Conservation (phyloP, 176 grass and related monocot genomes). For the Triticum urartu region DNA sequence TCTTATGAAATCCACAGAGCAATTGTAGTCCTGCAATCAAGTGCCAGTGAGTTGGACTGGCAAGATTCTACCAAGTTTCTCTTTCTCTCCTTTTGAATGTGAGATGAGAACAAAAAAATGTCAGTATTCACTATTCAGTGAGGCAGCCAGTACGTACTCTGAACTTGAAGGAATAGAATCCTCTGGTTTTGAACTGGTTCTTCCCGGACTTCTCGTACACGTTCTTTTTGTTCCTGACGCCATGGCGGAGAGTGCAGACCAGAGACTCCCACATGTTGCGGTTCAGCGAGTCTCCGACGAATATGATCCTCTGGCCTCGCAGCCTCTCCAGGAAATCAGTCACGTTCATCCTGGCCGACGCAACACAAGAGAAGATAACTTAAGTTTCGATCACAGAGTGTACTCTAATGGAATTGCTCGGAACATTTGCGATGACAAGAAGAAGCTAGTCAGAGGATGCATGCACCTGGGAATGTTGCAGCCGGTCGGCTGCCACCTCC, state of each 20-base stretch:
- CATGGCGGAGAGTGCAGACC: slow-evolving; percentile 76
- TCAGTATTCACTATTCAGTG: not conserved
- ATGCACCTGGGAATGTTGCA: slow-evolving; percentile 70
- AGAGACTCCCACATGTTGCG: slow-evolving; percentile 99
- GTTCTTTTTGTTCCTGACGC: slow-evolving; percentile 59
- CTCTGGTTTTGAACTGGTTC: slow-evolving; percentile 78
- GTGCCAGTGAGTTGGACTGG: not conserved
- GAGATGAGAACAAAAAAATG: not conserved
- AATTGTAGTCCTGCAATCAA: slow-evolving; percentile 73
- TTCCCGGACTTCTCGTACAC: slow-evolving; percentile 71
- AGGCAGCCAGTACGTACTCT: slow-evolving; percentile 50
- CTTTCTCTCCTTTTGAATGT: not conserved
- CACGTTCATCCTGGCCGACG: slow-evolving; percentile 56
- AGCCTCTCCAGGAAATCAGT: slow-evolving; percentile 70
- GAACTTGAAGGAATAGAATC: slow-evolving; percentile 91
- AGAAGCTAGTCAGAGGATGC: not conserved
- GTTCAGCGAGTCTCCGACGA: slow-evolving; percentile 88
- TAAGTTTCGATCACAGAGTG: not conserved
- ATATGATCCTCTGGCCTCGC: slow-evolving; percentile 84
- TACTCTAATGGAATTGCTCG: too few relatives aligned
- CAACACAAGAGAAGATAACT: not conserved
- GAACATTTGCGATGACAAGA: not conserved
- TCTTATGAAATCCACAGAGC: slow-evolving; percentile 80
- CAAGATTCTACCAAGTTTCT: not conserved
- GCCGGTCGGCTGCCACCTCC: slow-evolving; percentile 80